Conservation (phyloP, 2,329 filamentous ascomycete species). For the Leptographium lundbergii region DNA sequence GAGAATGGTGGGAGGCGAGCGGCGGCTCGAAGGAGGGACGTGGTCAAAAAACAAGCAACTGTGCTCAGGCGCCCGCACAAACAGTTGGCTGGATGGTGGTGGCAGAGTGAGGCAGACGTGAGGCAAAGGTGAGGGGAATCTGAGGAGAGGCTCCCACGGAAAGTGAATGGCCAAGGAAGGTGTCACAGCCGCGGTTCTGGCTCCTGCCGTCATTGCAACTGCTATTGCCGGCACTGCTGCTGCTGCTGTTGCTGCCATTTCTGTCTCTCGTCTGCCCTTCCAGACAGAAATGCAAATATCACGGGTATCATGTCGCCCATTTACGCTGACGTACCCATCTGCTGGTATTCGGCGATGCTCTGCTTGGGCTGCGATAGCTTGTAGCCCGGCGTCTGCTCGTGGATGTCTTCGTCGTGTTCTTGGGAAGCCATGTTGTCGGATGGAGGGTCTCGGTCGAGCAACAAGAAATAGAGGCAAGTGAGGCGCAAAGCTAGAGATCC, state of each 20-base stretch:
- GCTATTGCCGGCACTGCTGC: background rate
- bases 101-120: background rate
- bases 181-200: background rate
- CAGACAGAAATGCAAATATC: background rate
- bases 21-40: too few relatives aligned
- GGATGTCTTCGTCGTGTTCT: slow-evolving; percentile 61
- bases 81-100: background rate
- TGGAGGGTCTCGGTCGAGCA: slow-evolving; percentile 4
- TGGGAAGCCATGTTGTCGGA: slow-evolving; percentile 50
- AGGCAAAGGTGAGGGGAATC: background rate
- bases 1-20: background rate
- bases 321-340: slow-evolving; percentile 53
- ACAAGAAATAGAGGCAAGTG: background rate
- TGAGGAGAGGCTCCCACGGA: background rate
- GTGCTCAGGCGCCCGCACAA: too few relatives aligned
- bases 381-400: slow-evolving; percentile 87
- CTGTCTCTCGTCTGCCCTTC: background rate
- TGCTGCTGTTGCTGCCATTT: background rate
- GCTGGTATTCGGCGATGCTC: slow-evolving; percentile 84
- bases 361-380: slow-evolving; percentile 96
- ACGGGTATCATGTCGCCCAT: background rate
- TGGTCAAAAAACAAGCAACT: too few relatives aligned
- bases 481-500: background rate
- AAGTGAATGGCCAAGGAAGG: background rate
- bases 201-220: background rate